These are phyloP conservation scores for Metarhizium brunneum DNA, from an alignment of 2,329 filamentous ascomycete genomes.

Conservation along the genomic window DNA sequence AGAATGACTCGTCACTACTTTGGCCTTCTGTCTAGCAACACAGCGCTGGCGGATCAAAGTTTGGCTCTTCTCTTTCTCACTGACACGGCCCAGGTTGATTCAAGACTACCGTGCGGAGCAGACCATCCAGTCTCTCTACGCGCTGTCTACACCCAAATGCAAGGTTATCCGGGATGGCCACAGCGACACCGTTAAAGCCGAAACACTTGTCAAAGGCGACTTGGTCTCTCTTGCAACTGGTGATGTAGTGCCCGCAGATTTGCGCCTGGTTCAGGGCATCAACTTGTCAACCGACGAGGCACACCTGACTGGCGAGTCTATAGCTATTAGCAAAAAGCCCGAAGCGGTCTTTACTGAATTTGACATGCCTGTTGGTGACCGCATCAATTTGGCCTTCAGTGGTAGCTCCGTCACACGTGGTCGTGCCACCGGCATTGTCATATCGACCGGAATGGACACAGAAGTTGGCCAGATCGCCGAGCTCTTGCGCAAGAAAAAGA, in stretches of 20 bases:
- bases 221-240: slow-evolving; percentile 53
- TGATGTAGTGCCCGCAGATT: slow-evolving; percentile 61
- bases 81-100: slow-evolving; percentile 32
- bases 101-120: slow-evolving; percentile 54
- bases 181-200: slow-evolving; percentile 42
- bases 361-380: slow-evolving; percentile 56
- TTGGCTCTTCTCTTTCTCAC: not conserved
- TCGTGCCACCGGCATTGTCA: slow-evolving; percentile 58
- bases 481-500: slow-evolving; percentile 50
- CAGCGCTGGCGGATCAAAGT: not conserved
- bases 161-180: slow-evolving; percentile 47
- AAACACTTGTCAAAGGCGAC: slow-evolving; percentile 56
- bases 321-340: slow-evolving; percentile 59
- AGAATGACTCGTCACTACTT: slow-evolving; percentile 16
- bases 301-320: slow-evolving; percentile 63
- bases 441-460: slow-evolving; percentile 63
- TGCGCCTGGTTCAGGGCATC: slow-evolving; percentile 55
- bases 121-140: slow-evolving; percentile 52
- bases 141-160: slow-evolving; percentile 48
- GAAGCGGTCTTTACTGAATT: slow-evolving; percentile 41
- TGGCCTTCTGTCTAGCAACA: slow-evolving; percentile 7
- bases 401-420: slow-evolving; percentile 65
- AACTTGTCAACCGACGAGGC: slow-evolving; percentile 72
- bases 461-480: slow-evolving; percentile 70
- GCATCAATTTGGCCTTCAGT: slow-evolving; percentile 62